Evolutionary conservation across 345 rosid species (phyloP), one percentile per base, ranked within the genome.

Genomic region (Eucalyptus marginata): DNA sequence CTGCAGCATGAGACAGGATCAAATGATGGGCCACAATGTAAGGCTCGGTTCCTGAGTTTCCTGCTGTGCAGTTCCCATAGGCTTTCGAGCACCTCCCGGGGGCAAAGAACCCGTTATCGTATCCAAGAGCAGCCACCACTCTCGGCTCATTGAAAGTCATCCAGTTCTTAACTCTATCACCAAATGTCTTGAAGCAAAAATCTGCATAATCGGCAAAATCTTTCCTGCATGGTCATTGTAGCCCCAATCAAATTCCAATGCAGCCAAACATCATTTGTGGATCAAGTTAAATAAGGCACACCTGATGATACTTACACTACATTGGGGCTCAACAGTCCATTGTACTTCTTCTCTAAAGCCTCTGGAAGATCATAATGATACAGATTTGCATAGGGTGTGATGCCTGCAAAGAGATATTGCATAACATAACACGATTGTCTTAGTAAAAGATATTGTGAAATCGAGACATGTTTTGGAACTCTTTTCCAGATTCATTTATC

Each of bases 91-190:
- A 98, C 89, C 99, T 92, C 27, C 95, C 99, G 1, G 99, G 99
- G 11, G 99, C 98, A 58, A 94, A 94, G 88, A 94, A 91, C 6
- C 99, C 99, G 6, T 90, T 96, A 86, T 97, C 99, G 58, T 97
- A 98, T 14, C 99, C 99, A 20, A 98, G 93, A 8, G 99, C 99
- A 50, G 98, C 97, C 51, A 97, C 95, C 22, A 98, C 99, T 85
- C 99, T 92, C 0, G 99, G 99, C 85, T 98, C 99, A 56, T 98
- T 98, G 88, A 95, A 98, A 13, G 99, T 97, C 99, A 95, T 95
- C 99, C 99, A 98, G 43, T 98, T 95, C 93, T 98, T 98, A 81
- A 98, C 99, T 91, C 98, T 92, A 86, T 97, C 99, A 31, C 99
- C 99, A 43, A 93, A 98, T 50, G 93, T 89, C 91, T 97, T 95